Base-by-base conservation (phyloP, 2,329 filamentous ascomycete genomes). In the Myotisia sp. region DNA sequence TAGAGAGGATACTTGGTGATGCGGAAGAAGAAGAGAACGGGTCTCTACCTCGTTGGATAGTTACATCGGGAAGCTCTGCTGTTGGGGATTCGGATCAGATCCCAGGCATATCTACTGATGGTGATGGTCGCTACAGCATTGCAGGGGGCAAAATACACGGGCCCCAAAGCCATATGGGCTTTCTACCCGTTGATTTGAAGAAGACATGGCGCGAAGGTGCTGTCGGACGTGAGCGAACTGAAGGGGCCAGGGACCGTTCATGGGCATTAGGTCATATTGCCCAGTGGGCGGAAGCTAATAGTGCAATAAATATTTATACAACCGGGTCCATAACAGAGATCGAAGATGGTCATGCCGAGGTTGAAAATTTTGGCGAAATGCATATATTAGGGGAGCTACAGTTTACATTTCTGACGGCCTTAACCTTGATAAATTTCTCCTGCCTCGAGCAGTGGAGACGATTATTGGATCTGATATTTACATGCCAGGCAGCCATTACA, bases 401-500 rank as follows among this genome's bases (percentile, higher is more conserved):
- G 43, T 73, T 76, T 45, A 64, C 63, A 20, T 77, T 77, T 44
- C 51, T 76, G 6, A 75, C 73, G 67, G 61, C 73, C 2, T 47
- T 77, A 38, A 74, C 71, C 4, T 56, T 77, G 41, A 74, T 74
- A 58, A 78, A 77, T 47, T 75, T 70, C 48, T 75, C 71, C 2
- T 76, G 73, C 45, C 54, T 76, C 3, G 71, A 76, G 48, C 73
- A 77, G 47, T 78, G 74, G 74, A 75, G 72, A 47, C 56, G 74
- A 23, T 43, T 77, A 7, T 52, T 77, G 6, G 55, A 55, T 1
- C 52, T 78, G 16, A 54, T 75, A 5, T 55, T 77, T 32, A 76
- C 71, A 0, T 75, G 68, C 44, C 60, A 58, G 12, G 49, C 48
- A 26, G 71, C 71, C 2, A 59, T 75, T 10, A 37, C 44, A 6